Conservation (phyloP, 75 land plant genomes). For the Adiantum capillusveneris region DNA sequence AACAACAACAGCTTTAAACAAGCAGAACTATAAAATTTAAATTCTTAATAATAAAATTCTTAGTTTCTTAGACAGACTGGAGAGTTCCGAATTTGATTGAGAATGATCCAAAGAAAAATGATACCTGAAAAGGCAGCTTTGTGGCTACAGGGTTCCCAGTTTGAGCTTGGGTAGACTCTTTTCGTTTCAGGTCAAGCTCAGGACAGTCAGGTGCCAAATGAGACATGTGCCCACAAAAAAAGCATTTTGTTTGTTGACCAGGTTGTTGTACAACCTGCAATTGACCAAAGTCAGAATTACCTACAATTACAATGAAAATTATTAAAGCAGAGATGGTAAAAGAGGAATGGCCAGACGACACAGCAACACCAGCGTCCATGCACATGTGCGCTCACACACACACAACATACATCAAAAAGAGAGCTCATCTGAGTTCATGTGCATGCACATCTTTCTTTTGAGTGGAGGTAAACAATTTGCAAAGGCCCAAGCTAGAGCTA, state of each 20-base stretch:
- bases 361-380: too few relatives aligned
- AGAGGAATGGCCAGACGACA: too few relatives aligned
- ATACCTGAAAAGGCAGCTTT: not conserved
- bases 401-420: too few relatives aligned
- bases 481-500: too few relatives aligned
- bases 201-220: slow-evolving; percentile 85
- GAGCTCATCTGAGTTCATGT: too few relatives aligned
- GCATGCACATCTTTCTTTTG: too few relatives aligned
- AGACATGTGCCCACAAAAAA: slow-evolving; percentile 85
- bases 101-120: not conserved
- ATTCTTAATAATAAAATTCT: not conserved
- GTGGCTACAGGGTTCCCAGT: slow-evolving; percentile 46
- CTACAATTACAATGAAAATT: too few relatives aligned
- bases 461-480: too few relatives aligned
- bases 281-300: not conserved
- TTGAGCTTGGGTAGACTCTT: slow-evolving; percentile 55
- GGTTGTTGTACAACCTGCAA: slow-evolving; percentile 74
- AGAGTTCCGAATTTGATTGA: not conserved
- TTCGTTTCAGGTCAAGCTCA: not conserved
- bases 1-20: not conserved
- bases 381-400: too few relatives aligned
- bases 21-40: not conserved
- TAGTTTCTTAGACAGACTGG: not conserved
- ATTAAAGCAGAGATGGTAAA: too few relatives aligned
- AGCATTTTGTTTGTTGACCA: slow-evolving; percentile 90